Base-by-base conservation (phyloP, 179 eudicot species). In the Sideroxylon spinosum region DNA sequence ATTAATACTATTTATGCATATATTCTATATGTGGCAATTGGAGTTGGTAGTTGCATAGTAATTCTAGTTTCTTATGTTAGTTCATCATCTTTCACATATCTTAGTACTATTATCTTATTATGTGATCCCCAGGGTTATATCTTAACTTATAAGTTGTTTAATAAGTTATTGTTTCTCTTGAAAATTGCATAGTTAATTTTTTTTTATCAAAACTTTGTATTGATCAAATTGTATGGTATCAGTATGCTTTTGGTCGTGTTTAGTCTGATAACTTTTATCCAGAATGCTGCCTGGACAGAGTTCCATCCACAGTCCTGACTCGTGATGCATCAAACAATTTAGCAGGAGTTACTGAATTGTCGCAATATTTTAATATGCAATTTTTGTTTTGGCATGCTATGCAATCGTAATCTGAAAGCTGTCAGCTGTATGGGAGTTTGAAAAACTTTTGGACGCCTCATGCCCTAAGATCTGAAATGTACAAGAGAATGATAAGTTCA, bases 401-500 rank as follows among this genome's bases (percentile, higher is more conserved):
- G 25, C 28, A 71, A 25, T 55, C 5, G 14, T 28, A 53, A 0
- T 20, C 32, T 14, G 48, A 56, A 73, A 53, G 63, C 20, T 26
- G 7, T 73, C 76, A 26, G 49, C 48, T 25, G 49, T 9, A 28
- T 73, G 5, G 22, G 49, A 73, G 17, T 23, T 50, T 71, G 25
- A 13, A 55, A 73, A 52, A 55, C 10, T 25, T 10, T 19, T 26
- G 55, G 77, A 78, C 19, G 65, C 53, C 68, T 72, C 32, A 56
- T 17, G 23, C 63, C 68, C 13, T 14, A 73, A 19, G 8, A 12
- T 52, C 29, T 78, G 71, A 63, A 26, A 49, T 25, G 62, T 23
- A 28, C 17, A 32, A 72, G 59, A 44, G 17, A 29, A 17, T 25
- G 29, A 28, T 28, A 22, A 7, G 50, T 20, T 50, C 23, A 22